Base-by-base conservation (phyloP, 2,329 filamentous ascomycete species). In the Aspergillus novofumigatus region DNA sequence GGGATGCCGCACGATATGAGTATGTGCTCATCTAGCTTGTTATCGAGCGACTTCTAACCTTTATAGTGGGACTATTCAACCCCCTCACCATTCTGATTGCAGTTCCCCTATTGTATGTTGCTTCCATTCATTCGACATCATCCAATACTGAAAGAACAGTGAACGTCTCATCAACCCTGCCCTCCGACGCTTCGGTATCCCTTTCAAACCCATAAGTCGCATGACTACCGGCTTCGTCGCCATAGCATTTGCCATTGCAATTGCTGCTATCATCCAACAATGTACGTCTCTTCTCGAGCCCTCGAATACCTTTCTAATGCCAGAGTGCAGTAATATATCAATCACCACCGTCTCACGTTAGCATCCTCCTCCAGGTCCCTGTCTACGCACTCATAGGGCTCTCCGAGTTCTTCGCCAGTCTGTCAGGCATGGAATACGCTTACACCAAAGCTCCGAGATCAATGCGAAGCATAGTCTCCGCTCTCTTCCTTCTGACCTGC, bases 381-480 rank as follows among this genome's bases (percentile, higher is more conserved):
- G 44, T 47, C 9, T 49, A 38, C 50, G 28, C 25, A 1, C 32
- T 57, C 17, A 57, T 54, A 5, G 51, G 51, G 0, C 23, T 54
- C 3, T 20, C 55, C 17, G 51, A 57, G 20, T 26, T 54, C 4
- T 35, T 57, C 2, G 32, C 51, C n/a, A 42, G 29, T 20, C n/a
- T 49, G 21, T 53, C 55, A 4, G 55, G 51, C 4, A 49, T 53
- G 51, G 55, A 57, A 47, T 57, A 57, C 1, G 55, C 55, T 0
- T 57, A 54, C 38, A 57, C 55, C 28, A 57, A 55, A 53, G 60
- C 50, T 10, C 60, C 50, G 1, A 17, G 38, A 28, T 51, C 51
- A 17, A 62, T 62, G 60, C 53, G 55, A 35, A 56, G 58, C 48
- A 57, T 68, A 52, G 63, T 67, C 54, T 62, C 64, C 57, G 59